Base-by-base conservation (phyloP, 345 rosid species). In the Corchorus capsularis region DNA sequence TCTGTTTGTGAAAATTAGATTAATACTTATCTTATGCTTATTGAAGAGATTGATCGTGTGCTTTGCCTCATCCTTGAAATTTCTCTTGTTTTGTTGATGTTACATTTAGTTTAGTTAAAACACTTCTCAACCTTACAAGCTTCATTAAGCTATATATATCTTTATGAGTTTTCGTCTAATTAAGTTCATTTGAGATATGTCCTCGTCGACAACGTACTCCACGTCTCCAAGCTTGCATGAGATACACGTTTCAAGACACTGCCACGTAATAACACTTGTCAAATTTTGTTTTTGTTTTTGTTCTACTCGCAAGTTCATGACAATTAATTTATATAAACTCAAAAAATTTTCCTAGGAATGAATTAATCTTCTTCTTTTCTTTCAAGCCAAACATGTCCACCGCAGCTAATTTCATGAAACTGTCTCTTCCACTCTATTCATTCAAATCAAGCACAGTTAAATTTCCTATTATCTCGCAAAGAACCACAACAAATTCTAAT, bases 231-330 rank as follows among this genome's bases (percentile, higher is more conserved):
- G 22, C 45, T 34, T 69, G 73, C 46, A 50, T 52, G 16, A 34
- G 12, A 50, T 34, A 9, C 73, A 50, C 60, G 73, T 52, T 12
- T 69, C 22, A 69, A 10, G n/a, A 15, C 46, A 69, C n/a, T 69
- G 60, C 59, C 45, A 50, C 43, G 15, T 69, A 15, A 4, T 50
- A 27, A 34, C 60, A 69, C 45, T 4, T 52, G 46, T 69, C 16
- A 39, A 5, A 52, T 52, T 50, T 69, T 19, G 12, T 34, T 20
- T 45, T 3, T n/a, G 3, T 22, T 22, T 66, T 11, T 27, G 27
- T 0, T 27, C 27, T 27, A 27, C 27, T 27, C 27, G 27, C 27
- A 27, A 12, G n/a, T 45, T 22, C 32, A 8, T 52, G 12, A 19
- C 19, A 6, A 39, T 39, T 2, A 6, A 27, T 7, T 2, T 16